Evolutionary conservation across 2,329 filamentous ascomycete genomes (phyloP).

Genomic region (Phialocephala sp.): DNA sequence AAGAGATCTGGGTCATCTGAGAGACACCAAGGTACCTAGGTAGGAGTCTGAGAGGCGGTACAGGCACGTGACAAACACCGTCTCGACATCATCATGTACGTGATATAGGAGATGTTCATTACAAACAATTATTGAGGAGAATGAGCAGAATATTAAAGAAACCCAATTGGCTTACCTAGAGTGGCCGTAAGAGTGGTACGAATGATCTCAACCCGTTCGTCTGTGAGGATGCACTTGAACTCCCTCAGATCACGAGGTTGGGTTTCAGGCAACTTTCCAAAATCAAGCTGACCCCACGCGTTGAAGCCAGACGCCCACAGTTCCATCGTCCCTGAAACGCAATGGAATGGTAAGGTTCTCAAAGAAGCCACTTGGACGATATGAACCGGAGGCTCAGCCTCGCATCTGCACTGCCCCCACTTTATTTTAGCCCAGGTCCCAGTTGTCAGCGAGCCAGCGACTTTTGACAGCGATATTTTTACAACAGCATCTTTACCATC

Average conservation of each 20-base stretch:
- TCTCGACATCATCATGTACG: background rate
- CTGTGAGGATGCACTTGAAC: slow-evolving; percentile 52
- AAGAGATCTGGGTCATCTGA: background rate
- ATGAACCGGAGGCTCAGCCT: slow-evolving; percentile 23
- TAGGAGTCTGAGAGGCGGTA: background rate
- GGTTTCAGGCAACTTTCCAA: slow-evolving; percentile 37
- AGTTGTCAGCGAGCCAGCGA: slow-evolving; percentile 10
- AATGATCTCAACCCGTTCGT: slow-evolving; percentile 45
- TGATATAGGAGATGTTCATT: background rate
- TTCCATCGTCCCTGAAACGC: slow-evolving; percentile 45
- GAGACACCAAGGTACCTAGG: no score
- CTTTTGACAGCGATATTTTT: background rate
- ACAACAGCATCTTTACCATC: slow-evolving; percentile 1
- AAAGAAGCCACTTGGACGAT: slow-evolving; percentile 6
- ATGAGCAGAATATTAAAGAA: background rate
- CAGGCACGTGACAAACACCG: background rate
- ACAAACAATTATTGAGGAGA: background rate
- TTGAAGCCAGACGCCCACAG: slow-evolving; percentile 64
- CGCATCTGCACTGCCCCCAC: slow-evolving; percentile 17
- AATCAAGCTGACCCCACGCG: slow-evolving; percentile 60
- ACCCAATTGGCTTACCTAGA: slow-evolving; percentile 47
- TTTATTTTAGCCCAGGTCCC: slow-evolving; percentile 10
- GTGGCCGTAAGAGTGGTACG: slow-evolving; percentile 52
- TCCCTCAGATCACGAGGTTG: slow-evolving; percentile 53
- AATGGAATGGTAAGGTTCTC: background rate